phyloP scores from a whole-genome alignment of 306 rosid species.

The Comarum palustre region DNA sequence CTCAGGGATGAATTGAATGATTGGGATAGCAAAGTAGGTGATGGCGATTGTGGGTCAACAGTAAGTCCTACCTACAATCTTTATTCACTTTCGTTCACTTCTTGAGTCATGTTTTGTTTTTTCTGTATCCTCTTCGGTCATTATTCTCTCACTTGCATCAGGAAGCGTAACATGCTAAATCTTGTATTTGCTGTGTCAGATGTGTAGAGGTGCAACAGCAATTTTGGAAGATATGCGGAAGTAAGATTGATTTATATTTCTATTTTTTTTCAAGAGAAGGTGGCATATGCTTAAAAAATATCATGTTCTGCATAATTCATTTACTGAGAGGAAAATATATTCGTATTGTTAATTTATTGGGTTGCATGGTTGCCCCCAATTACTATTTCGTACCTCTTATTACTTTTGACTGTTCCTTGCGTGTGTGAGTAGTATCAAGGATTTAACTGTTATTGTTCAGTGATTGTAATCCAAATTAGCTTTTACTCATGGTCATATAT shows the following conservation, averaged over 20 bases:
- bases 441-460: conserved; percentile 15
- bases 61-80: conserved; percentile 44
- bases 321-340: not conserved
- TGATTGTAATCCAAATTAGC: conserved; percentile 19
- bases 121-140: conserved; percentile 16
- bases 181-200: conserved; percentile 47
- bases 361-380: not conserved
- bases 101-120: not conserved
- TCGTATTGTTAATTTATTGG: not conserved
- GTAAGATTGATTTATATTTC: conserved; percentile 35
- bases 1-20: conserved; percentile 69
- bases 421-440: not conserved
- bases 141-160: conserved; percentile 8
- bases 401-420: not conserved
- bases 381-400: not conserved
- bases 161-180: conserved; percentile 17
- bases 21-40: conserved; percentile 94
- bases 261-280: not conserved
- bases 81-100: not conserved
- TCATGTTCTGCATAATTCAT: not conserved
- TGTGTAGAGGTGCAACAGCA: conserved; percentile 80
- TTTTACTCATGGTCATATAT: conserved; percentile 29
- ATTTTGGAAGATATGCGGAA: conserved; percentile 73
- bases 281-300: not conserved
- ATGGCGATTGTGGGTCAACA: conserved; percentile 96